Conservation (phyloP, 352 stramenopile species). For the Phytophthora citricola region DNA sequence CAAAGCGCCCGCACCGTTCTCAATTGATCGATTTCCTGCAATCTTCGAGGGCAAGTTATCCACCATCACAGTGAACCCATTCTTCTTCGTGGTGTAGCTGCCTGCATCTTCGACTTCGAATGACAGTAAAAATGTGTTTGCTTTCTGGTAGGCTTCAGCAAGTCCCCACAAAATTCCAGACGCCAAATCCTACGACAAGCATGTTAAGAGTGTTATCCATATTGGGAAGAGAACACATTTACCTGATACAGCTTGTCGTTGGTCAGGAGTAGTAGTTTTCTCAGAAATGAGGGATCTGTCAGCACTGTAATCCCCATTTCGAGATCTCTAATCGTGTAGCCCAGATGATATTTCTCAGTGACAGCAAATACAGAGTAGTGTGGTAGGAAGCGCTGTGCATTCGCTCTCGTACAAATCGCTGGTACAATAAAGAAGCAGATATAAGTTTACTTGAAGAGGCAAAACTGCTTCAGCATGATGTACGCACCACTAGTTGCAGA, state of each 20-base stretch:
- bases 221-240: not conserved
- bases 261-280: slow-evolving; percentile 22
- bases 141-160: slow-evolving; percentile 27
- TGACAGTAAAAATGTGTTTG: slow-evolving; percentile 20
- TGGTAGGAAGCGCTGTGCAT: slow-evolving; percentile 11
- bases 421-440: not conserved
- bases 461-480: not conserved
- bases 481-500: slow-evolving; percentile 22
- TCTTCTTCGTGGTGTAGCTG: slow-evolving; percentile 15
- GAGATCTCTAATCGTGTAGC: slow-evolving; percentile 14
- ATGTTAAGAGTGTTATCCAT: not conserved
- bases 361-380: slow-evolving; percentile 22
- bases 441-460: slow-evolving; percentile 1
- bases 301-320: slow-evolving; percentile 26
- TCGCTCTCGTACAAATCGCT: slow-evolving; percentile 27
- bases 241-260: slow-evolving; percentile 27
- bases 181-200: slow-evolving; percentile 14
- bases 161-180: slow-evolving; percentile 33
- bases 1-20: slow-evolving; percentile 20
- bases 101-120: slow-evolving; percentile 30
- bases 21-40: slow-evolving; percentile 11
- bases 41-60: slow-evolving; percentile 21
- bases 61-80: slow-evolving; percentile 25
- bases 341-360: slow-evolving; percentile 31
- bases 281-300: slow-evolving; percentile 20